A percentile compares a stretch with the other conserved stretches of the same genome.
Evolutionary conservation across 2,329 filamentous ascomycete genomes (phyloP).

Genomic region (Tolypocladium pustulatum): DNA sequence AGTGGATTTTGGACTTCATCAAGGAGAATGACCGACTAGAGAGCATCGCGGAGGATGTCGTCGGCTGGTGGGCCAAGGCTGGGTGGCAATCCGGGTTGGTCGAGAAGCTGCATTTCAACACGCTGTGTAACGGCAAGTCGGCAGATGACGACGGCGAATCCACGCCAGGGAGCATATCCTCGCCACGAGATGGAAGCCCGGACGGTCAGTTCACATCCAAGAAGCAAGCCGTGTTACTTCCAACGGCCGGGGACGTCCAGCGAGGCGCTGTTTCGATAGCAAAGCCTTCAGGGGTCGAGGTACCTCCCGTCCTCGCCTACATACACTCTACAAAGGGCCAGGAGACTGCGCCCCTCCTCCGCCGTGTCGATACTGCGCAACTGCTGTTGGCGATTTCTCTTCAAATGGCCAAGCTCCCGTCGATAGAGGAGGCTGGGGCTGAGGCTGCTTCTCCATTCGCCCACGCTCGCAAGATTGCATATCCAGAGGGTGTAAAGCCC

Average conservation of each 20-base stretch:
- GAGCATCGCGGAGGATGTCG: constrained; percentile 79
- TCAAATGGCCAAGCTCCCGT: constrained; percentile 75
- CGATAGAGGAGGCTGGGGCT: constrained; percentile 50
- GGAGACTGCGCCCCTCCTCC: constrained; percentile 53
- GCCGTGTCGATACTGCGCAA: constrained; percentile 79
- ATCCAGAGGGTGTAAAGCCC: constrained; percentile 70
- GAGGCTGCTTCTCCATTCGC: constrained; percentile 60
- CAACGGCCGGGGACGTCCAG: background rate
- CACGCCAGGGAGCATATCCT: constrained; percentile 15
- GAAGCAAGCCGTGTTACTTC: background rate
- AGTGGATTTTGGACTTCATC: constrained; percentile 82
- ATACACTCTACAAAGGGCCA: constrained; percentile 51
- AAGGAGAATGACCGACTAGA: constrained; percentile 71
- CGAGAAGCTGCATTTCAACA: constrained; percentile 63
- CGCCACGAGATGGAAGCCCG: constrained; percentile 14
- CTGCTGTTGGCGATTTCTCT: constrained; percentile 75
- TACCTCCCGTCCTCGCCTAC: constrained; percentile 74
- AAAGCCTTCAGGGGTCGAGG: constrained; percentile 13
- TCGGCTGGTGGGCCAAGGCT: constrained; percentile 94
- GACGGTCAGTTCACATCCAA: constrained; percentile 6
- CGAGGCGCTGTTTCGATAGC: background rate
- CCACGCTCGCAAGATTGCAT: constrained; percentile 69
- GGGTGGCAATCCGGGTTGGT: constrained; percentile 77
- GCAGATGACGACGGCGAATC: constrained; percentile 27
- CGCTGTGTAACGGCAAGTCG: constrained; percentile 39